Evolutionary conservation across 139 green algal species (phyloP).

Genomic region (Chlorella sp.): DNA sequence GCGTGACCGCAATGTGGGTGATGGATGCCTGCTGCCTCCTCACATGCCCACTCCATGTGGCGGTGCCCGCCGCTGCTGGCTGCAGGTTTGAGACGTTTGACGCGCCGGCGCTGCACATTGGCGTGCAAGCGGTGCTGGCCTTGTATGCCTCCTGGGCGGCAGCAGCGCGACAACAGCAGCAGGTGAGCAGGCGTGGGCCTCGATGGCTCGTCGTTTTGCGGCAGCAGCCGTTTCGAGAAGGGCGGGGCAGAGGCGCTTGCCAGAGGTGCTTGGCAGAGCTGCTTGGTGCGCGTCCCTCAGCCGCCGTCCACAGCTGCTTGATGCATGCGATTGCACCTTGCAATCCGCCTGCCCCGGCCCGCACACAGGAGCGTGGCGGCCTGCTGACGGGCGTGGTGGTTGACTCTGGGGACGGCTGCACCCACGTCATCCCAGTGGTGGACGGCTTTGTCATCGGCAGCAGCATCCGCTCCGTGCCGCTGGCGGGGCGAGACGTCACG

Average conservation of each 20-base stretch:
- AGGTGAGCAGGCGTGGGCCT: background rate
- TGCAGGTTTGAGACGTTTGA: constrained; percentile 83
- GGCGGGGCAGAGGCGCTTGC: too few species aligned
- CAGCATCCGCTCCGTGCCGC: constrained; percentile 68
- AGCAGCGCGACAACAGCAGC: constrained; percentile 5
- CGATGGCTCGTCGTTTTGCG: too few species aligned
- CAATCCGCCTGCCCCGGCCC: background rate
- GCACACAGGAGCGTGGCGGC: background rate
- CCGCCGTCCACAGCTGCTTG: too few species aligned
- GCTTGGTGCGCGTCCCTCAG: too few species aligned
- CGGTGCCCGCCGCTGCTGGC: background rate
- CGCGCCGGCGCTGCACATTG: constrained; percentile 81
- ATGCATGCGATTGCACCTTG: too few species aligned
- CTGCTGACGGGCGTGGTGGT: constrained; percentile 78
- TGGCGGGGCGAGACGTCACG: constrained; percentile 72
- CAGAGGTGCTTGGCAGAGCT: too few species aligned
- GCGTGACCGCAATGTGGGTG: too few species aligned
- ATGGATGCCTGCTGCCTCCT: background rate
- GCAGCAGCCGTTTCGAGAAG: too few species aligned
- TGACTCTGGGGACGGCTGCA: constrained; percentile 80
- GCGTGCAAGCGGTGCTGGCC: constrained; percentile 64
- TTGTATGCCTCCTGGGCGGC: constrained; percentile 58
- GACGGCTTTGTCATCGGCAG: constrained; percentile 81
- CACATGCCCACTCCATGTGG: background rate
- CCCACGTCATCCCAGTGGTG: constrained; percentile 78